Conservation (phyloP, 2,329 filamentous ascomycete species). For the Colletotrichum viniferum region DNA sequence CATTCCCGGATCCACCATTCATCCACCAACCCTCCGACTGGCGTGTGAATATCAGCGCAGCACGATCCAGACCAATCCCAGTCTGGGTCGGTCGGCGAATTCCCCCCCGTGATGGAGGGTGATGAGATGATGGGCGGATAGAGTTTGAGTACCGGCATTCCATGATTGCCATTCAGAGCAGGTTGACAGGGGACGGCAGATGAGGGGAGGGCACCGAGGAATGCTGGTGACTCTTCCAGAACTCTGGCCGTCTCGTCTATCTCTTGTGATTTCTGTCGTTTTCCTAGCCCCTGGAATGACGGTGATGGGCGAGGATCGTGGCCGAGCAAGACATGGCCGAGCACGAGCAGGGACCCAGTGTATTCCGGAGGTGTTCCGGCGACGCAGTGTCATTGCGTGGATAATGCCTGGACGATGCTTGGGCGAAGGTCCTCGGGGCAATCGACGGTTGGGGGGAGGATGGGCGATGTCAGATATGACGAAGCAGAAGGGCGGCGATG, state of each 20-base stretch:
- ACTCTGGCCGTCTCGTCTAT: neutral
- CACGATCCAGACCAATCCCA: neutral
- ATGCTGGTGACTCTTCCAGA: slow-evolving; percentile 14
- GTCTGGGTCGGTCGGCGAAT: neutral
- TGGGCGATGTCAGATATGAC: neutral
- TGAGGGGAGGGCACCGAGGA: neutral
- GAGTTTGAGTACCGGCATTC: slow-evolving; percentile 14
- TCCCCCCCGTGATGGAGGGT: neutral
- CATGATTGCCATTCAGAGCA: neutral
- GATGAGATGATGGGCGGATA: neutral
- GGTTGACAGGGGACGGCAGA: neutral
- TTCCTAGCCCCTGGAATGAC: slow-evolving; percentile 1
- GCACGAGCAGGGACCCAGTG: neutral
- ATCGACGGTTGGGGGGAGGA: neutral
- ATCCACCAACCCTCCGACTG: neutral
- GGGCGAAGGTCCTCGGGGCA: neutral
- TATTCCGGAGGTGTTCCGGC: neutral
- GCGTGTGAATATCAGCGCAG: neutral
- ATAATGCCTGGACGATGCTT: neutral
- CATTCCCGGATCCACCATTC: neutral
- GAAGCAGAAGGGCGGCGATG: neutral
- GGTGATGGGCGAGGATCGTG: neutral
- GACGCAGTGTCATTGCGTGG: neutral
- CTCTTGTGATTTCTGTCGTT: neutral
- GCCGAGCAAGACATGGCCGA: neutral